Evolutionary conservation across 768 basidiomycete genomes (phyloP).

Genomic region (Chalciporus piperatus): DNA sequence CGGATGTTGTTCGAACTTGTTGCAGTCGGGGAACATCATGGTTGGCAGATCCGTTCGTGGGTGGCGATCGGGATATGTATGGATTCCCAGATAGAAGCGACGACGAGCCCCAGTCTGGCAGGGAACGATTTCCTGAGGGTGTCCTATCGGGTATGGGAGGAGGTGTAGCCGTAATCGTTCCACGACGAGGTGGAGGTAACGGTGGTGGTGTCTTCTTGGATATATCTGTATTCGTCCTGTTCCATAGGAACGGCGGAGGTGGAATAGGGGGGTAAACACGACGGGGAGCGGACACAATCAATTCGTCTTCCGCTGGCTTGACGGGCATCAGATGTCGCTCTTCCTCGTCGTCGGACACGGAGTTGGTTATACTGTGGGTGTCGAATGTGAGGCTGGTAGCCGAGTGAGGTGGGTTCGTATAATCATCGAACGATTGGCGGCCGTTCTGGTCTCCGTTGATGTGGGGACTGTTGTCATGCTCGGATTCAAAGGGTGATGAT

Average conservation of each 20-base stretch:
- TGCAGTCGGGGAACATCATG: slow-evolving; percentile 47
- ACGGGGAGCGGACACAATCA: slow-evolving; percentile 21
- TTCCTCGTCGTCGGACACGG: slow-evolving; percentile 44
- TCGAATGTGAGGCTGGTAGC: slow-evolving; percentile 26
- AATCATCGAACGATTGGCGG: slow-evolving; percentile 17
- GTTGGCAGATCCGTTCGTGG: slow-evolving; percentile 30
- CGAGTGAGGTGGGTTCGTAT: slow-evolving; percentile 23
- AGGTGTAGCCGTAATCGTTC: slow-evolving; percentile 27
- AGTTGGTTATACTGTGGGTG: slow-evolving; percentile 43
- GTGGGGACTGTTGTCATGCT: slow-evolving; percentile 10
- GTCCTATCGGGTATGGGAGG: slow-evolving; percentile 51
- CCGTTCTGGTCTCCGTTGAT: slow-evolving; percentile 19
- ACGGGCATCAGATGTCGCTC: slow-evolving; percentile 33
- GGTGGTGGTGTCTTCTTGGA: slow-evolving; percentile 53
- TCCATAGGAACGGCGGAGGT: slow-evolving; percentile 21
- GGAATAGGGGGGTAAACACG: slow-evolving; percentile 7
- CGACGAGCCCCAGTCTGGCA: slow-evolving; percentile 12
- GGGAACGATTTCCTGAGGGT: slow-evolving; percentile 18
- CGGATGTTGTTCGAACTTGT: slow-evolving; percentile 61
- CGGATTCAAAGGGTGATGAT: slow-evolving; percentile 35
- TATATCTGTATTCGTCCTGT: slow-evolving; percentile 22
- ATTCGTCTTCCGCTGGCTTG: slow-evolving; percentile 25
- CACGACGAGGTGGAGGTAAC: slow-evolving; percentile 62
- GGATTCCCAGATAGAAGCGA: slow-evolving; percentile 13
- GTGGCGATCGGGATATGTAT: slow-evolving; percentile 30